A percentile compares a stretch with the other conserved stretches of the same genome.
These are phyloP conservation scores for Aspergillus clavatus DNA, from an alignment of 2,329 filamentous ascomycete genomes.

Conservation along the genomic window DNA sequence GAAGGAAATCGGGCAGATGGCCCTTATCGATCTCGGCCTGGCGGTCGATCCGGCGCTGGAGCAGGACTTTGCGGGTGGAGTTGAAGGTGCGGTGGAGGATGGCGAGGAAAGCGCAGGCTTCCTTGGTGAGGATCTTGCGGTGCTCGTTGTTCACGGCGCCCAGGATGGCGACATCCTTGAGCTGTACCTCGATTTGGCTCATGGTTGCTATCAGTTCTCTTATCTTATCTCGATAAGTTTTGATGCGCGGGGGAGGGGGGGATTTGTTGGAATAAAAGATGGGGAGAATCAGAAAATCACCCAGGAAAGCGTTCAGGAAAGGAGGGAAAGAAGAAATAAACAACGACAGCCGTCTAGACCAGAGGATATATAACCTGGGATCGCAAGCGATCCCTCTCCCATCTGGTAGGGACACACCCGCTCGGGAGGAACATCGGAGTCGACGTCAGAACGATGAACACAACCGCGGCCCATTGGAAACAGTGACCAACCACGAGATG, in stretches of 20 bases:
- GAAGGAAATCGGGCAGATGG: constrained; percentile 83
- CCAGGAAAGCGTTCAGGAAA: background rate
- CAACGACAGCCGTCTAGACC: constrained; percentile 5
- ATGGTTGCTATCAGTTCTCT: constrained; percentile 46
- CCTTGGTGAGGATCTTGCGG: constrained; percentile 85
- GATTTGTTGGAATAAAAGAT: too few relatives aligned
- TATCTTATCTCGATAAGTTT: too few relatives aligned
- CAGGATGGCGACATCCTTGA: constrained; percentile 83
- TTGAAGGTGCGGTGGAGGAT: constrained; percentile 96
- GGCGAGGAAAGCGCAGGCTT: constrained; percentile 86
- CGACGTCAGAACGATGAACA: constrained; percentile 18
- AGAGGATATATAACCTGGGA: constrained; percentile 9
- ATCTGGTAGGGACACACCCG: constrained; percentile 1
- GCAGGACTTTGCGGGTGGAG: constrained; percentile 74
- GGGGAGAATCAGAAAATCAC: background rate
- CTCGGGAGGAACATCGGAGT: constrained; percentile 6
- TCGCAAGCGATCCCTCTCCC: too few relatives aligned
- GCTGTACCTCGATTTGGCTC: constrained; percentile 68
- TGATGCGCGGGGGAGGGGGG: too few relatives aligned
- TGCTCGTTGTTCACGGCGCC: constrained; percentile 72
- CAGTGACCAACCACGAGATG: background rate
- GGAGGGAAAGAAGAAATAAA: background rate
- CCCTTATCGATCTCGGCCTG: constrained; percentile 93
- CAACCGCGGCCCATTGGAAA: constrained; percentile 22
- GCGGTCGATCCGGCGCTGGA: constrained; percentile 78